A percentile compares a stretch with the other conserved stretches of the same genome.
Evolutionary conservation across 2,329 filamentous ascomycete species (phyloP).

Genomic region (Cyclaneusma minus): DNA sequence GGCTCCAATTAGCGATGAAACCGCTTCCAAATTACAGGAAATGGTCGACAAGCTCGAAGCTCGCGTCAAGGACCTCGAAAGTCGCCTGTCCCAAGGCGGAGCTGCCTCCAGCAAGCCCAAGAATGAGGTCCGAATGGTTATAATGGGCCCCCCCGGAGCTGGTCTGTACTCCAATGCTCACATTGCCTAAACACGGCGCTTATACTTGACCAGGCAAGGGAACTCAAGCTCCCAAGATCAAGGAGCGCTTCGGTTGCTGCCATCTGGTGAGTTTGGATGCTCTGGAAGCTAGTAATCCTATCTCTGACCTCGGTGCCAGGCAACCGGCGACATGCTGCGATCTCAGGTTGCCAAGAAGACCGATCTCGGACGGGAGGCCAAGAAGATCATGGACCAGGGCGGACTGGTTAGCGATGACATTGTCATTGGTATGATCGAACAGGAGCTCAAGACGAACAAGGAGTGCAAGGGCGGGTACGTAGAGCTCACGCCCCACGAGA

Average conservation of each 20-base stretch:
- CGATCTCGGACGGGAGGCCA: slow-evolving; percentile 80
- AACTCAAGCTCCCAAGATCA: slow-evolving; percentile 94
- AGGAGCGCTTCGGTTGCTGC: slow-evolving; percentile 95
- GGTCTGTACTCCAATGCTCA: slow-evolving; percentile 43
- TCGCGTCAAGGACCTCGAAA: slow-evolving; percentile 75
- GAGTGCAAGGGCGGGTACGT: slow-evolving; percentile 93
- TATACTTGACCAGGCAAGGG: slow-evolving; percentile 61
- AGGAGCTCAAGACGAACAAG: slow-evolving; percentile 80
- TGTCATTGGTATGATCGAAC: slow-evolving; percentile 99
- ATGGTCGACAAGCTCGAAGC: slow-evolving; percentile 71
- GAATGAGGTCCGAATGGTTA: slow-evolving; percentile 77
- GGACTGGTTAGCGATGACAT: slow-evolving; percentile 97
- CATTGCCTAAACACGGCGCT: slow-evolving; percentile 3
- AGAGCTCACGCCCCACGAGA: slow-evolving; percentile 1
- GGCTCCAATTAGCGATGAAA: slow-evolving; percentile 74
- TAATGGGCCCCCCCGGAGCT: slow-evolving; percentile 94
- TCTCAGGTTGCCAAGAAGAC: slow-evolving; percentile 98
- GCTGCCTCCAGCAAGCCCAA: slow-evolving; percentile 22
- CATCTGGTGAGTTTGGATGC: slow-evolving; percentile 56
- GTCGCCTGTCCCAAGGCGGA: slow-evolving; percentile 43
- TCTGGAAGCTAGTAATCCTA: slow-evolving; percentile 10
- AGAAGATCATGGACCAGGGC: slow-evolving; percentile 99
- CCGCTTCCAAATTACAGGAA: slow-evolving; percentile 68
- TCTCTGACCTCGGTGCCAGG: slow-evolving; percentile 40
- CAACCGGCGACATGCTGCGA: slow-evolving; percentile 97